Conservation (phyloP, 345 rosid genomes). For the Citrus cavaleriei region DNA sequence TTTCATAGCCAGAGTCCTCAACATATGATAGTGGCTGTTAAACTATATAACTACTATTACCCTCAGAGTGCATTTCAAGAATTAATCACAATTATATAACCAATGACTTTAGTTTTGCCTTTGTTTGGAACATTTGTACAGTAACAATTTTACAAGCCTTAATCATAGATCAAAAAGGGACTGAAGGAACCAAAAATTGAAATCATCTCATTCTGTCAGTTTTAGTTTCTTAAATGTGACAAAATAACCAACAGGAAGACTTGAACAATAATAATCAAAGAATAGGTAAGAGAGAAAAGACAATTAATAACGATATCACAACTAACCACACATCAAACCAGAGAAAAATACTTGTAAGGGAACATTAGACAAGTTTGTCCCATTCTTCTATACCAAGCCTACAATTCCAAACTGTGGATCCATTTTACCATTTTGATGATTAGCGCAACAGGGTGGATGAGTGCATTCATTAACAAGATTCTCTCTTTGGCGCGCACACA, state of each 20-base stretch:
- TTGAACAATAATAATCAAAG: conserved; percentile 28
- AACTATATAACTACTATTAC: neutral
- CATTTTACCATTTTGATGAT: neutral
- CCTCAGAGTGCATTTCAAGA: neutral
- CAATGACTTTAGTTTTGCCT: neutral
- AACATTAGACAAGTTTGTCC: conserved; percentile 10
- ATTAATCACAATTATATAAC: neutral
- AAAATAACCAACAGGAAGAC: conserved; percentile 1
- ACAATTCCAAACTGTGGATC: conserved; percentile 8
- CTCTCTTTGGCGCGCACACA: conserved; percentile 7
- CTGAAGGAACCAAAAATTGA: neutral
- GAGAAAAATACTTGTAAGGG: conserved; percentile 1
- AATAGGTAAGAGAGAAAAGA: conserved; percentile 16
- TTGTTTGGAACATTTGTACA: neutral
- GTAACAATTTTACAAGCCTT: neutral
- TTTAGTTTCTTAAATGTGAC: conserved; percentile 15
- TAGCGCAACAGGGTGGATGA: conserved; percentile 15
- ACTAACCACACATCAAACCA: conserved; percentile 22
- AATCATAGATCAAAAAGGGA: neutral
- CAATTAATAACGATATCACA: neutral
- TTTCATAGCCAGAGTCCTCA: no score
- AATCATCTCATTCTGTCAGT: conserved; percentile 3
- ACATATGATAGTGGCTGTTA: no score
- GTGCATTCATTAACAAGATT: neutral
- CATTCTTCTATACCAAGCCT: conserved; percentile 17